Evolutionary conservation across 371 early-diverging fungal genomes (phyloP).

Genomic region (Syncephalis fuscata): DNA sequence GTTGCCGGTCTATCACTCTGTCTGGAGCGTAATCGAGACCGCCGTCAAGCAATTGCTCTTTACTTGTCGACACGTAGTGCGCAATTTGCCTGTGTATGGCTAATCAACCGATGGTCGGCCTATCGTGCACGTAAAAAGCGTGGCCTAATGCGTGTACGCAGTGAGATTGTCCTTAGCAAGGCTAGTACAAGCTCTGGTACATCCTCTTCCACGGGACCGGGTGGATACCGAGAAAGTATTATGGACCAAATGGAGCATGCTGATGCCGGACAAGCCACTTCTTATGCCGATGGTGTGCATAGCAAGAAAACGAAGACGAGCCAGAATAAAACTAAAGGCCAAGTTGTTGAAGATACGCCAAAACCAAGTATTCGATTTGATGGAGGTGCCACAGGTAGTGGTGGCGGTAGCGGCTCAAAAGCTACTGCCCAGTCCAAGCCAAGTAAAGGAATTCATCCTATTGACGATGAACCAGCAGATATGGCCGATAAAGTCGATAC

Average conservation of each 20-base stretch:
- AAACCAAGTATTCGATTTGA: slow-evolving; percentile 24
- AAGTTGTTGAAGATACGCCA: slow-evolving; percentile 1
- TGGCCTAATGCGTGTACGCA: slow-evolving; percentile 6
- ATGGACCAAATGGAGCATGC: too few relatives aligned
- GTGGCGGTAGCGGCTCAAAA: slow-evolving; percentile 40
- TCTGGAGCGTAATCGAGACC: slow-evolving; percentile 46
- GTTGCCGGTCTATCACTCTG: slow-evolving; percentile 50
- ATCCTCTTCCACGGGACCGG: too few relatives aligned
- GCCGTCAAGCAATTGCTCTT: slow-evolving; percentile 59
- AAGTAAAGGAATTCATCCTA: too few relatives aligned
- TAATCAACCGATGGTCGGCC: slow-evolving; percentile 40
- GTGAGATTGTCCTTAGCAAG: slow-evolving; percentile 6
- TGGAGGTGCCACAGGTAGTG: slow-evolving; percentile 27
- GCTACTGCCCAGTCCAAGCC: too few relatives aligned
- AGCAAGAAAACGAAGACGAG: too few relatives aligned
- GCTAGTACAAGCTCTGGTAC: slow-evolving; percentile 1
- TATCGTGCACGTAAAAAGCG: slow-evolving; percentile 14
- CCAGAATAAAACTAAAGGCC: too few relatives aligned
- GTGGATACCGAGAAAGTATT: too few relatives aligned
- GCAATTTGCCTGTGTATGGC: slow-evolving; percentile 51
- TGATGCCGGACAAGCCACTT: too few relatives aligned
- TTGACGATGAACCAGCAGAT: too few relatives aligned
- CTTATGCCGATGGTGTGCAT: too few relatives aligned
- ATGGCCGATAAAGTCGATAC: too few relatives aligned
- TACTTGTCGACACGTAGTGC: slow-evolving; percentile 60